Percentiles rank a stretch among this genome's conserved stretches.
These are phyloP conservation scores for Endocarpon pusillum DNA, from an alignment of 495 filamentous ascomycete species.

Conservation along the genomic window DNA sequence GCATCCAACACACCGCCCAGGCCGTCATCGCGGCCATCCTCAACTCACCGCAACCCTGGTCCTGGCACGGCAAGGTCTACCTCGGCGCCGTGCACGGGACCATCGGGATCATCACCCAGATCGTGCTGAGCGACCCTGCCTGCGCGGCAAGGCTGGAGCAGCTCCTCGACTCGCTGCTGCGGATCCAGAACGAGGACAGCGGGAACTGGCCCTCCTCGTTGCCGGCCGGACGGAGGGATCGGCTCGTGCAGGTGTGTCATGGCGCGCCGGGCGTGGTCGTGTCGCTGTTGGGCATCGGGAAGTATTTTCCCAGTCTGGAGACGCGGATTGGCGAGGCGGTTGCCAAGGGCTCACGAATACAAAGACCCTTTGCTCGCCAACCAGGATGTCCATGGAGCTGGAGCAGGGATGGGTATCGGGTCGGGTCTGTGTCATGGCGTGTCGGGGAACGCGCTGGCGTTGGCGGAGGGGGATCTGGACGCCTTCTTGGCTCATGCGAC, in stretches of 20 bases:
- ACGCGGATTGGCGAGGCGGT: conserved; percentile 31
- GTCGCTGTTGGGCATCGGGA: conserved; percentile 30
- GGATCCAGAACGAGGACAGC: conserved; percentile 14
- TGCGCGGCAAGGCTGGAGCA: conserved; percentile 19
- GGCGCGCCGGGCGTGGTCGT: conserved; percentile 44
- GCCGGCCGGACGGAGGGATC: conserved; percentile 16
- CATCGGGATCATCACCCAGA: conserved; percentile 44
- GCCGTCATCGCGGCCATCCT: conserved; percentile 18
- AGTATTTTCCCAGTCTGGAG: conserved; percentile 29
- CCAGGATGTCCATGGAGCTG: conserved; percentile 28
- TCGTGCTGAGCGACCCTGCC: conserved; percentile 31
- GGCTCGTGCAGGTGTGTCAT: conserved; percentile 49
- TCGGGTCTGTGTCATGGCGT: conserved; percentile 49
- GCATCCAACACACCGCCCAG: conserved; percentile 11
- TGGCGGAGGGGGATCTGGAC: conserved; percentile 13
- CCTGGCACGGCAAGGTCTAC: conserved; percentile 39
- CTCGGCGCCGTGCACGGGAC: conserved; percentile 44
- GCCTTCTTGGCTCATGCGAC: conserved; percentile 36
- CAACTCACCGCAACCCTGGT: conserved; percentile 31
- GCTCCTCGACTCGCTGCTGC: conserved; percentile 27
- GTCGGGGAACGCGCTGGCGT: conserved; percentile 39
- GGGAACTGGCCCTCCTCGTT: conserved; percentile 29
- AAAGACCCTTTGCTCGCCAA: too few relatives aligned
- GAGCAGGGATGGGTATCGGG: conserved; percentile 42
- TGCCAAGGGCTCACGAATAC: conserved; percentile 19